Base-by-base conservation (phyloP, 306 rosid genomes). In the Quercus bicolor region DNA sequence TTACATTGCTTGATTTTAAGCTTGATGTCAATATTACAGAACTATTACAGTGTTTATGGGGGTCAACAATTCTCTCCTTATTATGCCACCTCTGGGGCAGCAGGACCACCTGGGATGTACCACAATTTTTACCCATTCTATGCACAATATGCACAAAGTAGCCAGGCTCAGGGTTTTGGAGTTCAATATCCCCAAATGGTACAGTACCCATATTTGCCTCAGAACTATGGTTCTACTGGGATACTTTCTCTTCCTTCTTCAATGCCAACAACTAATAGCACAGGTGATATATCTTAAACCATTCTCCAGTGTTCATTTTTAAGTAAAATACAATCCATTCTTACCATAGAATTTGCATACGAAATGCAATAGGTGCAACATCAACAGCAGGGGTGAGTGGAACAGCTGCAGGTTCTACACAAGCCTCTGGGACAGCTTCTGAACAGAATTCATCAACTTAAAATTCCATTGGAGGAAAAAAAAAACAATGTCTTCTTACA, bases 1-100 rank as follows among this genome's bases (percentile, higher is more conserved):
- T 40, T 48, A 23, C 75, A 68, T 76, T 75, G 75, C 34, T 73
- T 75, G 57, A 68, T 28, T 72, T 53, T 53, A 33, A 33, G 37
- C 71, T 45, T 66, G 52, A 11, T 66, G 26, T 61, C 34, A 78
- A 21, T 78, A 54, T 5, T 79, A 70, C 90, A 94, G 98, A 88
- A 74, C 71, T 92, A 92, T 77, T 91, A 91, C 56, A 68, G 87
- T 86, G 85, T 89, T n/a, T 94, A 92, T 86, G 97, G 98, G 40
- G 90, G 91, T 74, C 97, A 92, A 76, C 97, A 91, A 23, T 82
- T 85, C 77, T 81, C 95, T 66, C 97, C 97, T 29, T 90, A 92
- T 78, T 86, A 87, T 73, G 65, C 92, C 45, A 56, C 91, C 1
- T 31, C 80, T 61, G 93, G 92, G 77, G 86, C 81, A 61, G 78